Base-by-base conservation (phyloP, 768 basidiomycete species). In the Lenzites betulinus region DNA sequence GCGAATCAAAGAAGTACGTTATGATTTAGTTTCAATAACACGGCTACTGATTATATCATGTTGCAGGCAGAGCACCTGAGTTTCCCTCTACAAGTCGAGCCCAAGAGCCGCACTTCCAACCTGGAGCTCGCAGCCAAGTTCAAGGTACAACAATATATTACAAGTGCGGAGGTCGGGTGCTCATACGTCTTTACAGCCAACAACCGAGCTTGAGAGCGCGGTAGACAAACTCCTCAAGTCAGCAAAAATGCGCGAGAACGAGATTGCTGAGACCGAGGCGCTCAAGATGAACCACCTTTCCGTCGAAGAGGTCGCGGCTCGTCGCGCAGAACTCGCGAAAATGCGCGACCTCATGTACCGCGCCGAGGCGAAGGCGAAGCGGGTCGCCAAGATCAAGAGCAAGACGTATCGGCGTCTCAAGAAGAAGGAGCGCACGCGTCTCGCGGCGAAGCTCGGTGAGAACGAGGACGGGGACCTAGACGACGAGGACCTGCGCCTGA, bases 331-430 rank as follows among this genome's bases (percentile, higher is more conserved):
- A 67, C 82, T 99, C 12, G 85, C 91, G 36, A 85, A 86, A 70
- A 92, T 93, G 84, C 89, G 96, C 20, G 95, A 97, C 67, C 81
- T 98, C 41, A 89, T 94, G 79, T 97, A 96, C 76, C 87, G 95
- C 5, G 93, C 93, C 0, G 96, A 98, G 66, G 78, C 84, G 36
- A 95, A 96, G 72, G 92, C 94, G 18, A 90, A 90, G 69, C 85
- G 95, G 18, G 80, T 96, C 18, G 85, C 89, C 22, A 98, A 95
- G 77, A 99, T 99, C 76, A 98, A 98, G 79, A 93, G 90, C 72
- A 96, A 94, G 76, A 86, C 92, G 2, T 98, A 94, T 71, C 81
- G 95, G 28, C 88, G 89, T 64, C 79, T 98, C 48, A 87, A 87
- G 69, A 83, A 92, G 71, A 94, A 90, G 70, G 84, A 89, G 68